phyloP scores from a whole-genome alignment of 176 grass and related monocot genomes.

The Triticum urartu region DNA sequence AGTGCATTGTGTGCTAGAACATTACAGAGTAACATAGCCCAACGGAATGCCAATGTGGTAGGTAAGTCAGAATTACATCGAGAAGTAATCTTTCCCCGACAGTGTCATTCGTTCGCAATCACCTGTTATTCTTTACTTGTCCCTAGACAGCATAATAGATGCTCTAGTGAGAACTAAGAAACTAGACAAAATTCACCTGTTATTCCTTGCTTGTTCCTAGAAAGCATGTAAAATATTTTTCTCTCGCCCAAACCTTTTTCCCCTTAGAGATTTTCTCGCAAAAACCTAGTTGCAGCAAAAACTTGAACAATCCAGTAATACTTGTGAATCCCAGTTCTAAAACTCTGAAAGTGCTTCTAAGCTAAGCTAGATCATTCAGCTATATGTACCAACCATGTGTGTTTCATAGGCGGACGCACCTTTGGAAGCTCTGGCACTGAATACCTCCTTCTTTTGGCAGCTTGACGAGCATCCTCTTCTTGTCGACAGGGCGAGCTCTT shows the following conservation, averaged over 20 bases:
- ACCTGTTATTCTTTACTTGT: neutral
- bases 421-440: neutral
- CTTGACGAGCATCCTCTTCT: neutral
- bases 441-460: neutral
- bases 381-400: neutral
- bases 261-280: too few relatives aligned
- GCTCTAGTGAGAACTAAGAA: neutral
- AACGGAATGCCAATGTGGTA: neutral
- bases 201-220: too few relatives aligned
- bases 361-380: neutral
- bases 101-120: neutral
- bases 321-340: neutral
- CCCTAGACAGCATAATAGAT: neutral
- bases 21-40: neutral
- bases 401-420: neutral
- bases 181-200: too few relatives aligned
- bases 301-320: too few relatives aligned
- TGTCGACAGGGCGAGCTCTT: neutral
- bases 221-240: too few relatives aligned
- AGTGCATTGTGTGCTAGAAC: too few relatives aligned
- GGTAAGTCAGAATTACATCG: neutral
- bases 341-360: neutral
- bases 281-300: too few relatives aligned
- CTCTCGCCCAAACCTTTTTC: too few relatives aligned
- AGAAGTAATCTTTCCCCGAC: neutral